Conservation (phyloP, 306 rosid genomes). For the Pyrus betulifolia region DNA sequence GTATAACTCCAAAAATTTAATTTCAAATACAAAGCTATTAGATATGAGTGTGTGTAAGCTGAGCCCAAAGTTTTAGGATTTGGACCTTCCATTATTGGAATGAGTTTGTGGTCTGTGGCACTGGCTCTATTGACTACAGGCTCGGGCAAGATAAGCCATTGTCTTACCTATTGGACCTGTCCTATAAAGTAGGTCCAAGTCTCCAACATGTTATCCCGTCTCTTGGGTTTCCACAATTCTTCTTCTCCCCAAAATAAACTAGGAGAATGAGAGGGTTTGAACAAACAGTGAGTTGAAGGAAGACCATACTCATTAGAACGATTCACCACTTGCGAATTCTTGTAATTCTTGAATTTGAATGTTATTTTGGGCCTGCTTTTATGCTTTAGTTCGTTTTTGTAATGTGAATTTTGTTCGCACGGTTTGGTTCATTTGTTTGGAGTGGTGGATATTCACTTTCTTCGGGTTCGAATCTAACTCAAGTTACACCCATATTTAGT, state of each 20-base stretch:
- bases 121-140: background rate
- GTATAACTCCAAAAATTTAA: no score
- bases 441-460: background rate
- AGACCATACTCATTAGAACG: no score
- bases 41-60: background rate
- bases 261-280: background rate
- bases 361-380: background rate
- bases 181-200: background rate
- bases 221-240: background rate
- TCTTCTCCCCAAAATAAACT: no score
- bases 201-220: background rate
- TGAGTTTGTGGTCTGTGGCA: background rate
- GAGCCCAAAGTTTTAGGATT: background rate
- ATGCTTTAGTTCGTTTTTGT: background rate
- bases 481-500: background rate
- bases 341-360: background rate
- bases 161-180: background rate
- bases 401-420: background rate
- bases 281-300: background rate
- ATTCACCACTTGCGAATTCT: background rate
- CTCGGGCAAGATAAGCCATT: background rate
- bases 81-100: background rate
- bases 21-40: no score
- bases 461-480: background rate
- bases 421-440: background rate